Evolutionary conservation across 768 basidiomycete species (phyloP).

Genomic region (Aureoboletus auriporus): DNA sequence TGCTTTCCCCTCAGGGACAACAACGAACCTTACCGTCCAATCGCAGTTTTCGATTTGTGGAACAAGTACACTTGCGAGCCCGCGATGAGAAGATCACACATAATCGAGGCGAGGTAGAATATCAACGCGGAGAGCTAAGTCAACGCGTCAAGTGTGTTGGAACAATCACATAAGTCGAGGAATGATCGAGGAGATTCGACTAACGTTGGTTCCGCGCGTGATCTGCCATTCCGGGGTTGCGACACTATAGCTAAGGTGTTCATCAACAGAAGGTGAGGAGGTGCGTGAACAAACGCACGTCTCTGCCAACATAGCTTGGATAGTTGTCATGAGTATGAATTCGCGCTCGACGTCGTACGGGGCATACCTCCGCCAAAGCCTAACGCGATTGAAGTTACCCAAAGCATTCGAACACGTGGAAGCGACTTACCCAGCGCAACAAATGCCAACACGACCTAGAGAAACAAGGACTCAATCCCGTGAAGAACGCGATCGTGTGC

Average conservation of each 20-base stretch:
- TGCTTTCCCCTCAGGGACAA: neutral
- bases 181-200: neutral
- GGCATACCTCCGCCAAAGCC: slow-evolving; percentile 28
- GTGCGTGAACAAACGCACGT: slow-evolving; percentile 18
- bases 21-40: slow-evolving; percentile 21
- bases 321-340: slow-evolving; percentile 1
- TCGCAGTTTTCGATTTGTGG: slow-evolving; percentile 24
- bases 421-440: slow-evolving; percentile 23
- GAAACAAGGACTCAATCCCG: neutral
- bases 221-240: slow-evolving; percentile 31
- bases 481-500: neutral
- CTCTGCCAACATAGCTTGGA: slow-evolving; percentile 29
- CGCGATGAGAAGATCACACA: slow-evolving; percentile 33
- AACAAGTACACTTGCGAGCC: slow-evolving; percentile 32
- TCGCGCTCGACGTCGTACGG: neutral
- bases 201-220: slow-evolving; percentile 30
- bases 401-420: neutral
- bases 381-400: slow-evolving; percentile 3
- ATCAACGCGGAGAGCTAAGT: slow-evolving; percentile 28
- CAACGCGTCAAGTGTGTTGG: neutral
- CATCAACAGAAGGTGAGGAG: neutral
- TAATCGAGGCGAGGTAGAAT: slow-evolving; percentile 32
- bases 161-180: neutral
- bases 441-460: slow-evolving; percentile 25
- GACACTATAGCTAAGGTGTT: slow-evolving; percentile 10